Percentiles rank a stretch among this genome's conserved stretches.
phyloP scores from a whole-genome alignment of 768 basidiomycete genomes.

The Leucogyrophana mollusca region DNA sequence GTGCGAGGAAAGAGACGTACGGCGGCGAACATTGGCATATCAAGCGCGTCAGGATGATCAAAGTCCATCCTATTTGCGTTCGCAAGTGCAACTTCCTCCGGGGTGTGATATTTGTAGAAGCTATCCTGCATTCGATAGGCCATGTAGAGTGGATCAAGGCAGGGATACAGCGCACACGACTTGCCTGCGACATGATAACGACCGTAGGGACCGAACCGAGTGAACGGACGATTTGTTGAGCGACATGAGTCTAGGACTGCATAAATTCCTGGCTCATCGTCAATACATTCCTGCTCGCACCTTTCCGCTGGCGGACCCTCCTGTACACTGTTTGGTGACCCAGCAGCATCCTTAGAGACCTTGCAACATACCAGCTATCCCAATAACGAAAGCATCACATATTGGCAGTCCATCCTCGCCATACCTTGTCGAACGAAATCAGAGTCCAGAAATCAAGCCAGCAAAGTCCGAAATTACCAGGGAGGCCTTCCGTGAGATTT shows the following conservation, averaged over 20 bases:
- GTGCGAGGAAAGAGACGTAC: constrained; percentile 41
- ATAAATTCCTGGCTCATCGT: background rate
- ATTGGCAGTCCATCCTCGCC: constrained; percentile 68
- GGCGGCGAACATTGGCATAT: constrained; percentile 81
- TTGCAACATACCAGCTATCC: constrained; percentile 65
- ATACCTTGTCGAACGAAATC: constrained; percentile 54
- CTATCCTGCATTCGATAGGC: constrained; percentile 75
- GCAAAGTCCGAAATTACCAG: constrained; percentile 47
- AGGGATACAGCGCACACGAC: constrained; percentile 1
- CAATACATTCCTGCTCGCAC: constrained; percentile 33
- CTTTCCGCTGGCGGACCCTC: constrained; percentile 88
- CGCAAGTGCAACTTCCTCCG: constrained; percentile 81
- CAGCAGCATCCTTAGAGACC: background rate
- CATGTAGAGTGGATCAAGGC: too few relatives aligned
- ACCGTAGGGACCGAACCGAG: constrained; percentile 86
- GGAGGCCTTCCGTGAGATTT: constrained; percentile 85
- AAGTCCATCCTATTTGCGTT: constrained; percentile 81
- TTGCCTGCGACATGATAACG: constrained; percentile 86
- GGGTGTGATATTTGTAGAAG: constrained; percentile 83
- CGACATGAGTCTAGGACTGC: constrained; percentile 71
- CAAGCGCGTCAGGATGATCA: constrained; percentile 92
- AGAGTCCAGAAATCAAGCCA: constrained; percentile 11
- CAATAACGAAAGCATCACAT: constrained; percentile 80
- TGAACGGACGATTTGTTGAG: constrained; percentile 74
- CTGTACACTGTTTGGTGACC: constrained; percentile 32